A percentile compares a stretch with the other conserved stretches of the same genome.
phyloP scores from a whole-genome alignment of 768 basidiomycete genomes.

The Leccinum variicolor region DNA sequence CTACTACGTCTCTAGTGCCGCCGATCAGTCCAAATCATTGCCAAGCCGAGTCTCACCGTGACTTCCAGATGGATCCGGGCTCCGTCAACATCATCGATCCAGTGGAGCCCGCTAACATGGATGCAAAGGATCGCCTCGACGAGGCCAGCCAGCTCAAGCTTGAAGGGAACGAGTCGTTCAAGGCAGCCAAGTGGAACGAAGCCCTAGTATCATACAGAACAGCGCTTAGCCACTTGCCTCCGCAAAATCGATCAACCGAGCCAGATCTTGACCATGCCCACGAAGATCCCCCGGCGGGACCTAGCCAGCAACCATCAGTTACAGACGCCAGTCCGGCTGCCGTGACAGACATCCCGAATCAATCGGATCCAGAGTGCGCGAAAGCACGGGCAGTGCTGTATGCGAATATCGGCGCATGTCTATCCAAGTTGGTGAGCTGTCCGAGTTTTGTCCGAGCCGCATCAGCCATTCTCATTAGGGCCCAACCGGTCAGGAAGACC shows the following conservation, averaged over 20 bases:
- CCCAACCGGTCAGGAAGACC: constrained; percentile 52
- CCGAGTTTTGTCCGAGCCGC: not conserved
- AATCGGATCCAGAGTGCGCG: constrained; percentile 44
- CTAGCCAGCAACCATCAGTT: constrained; percentile 11
- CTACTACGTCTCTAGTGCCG: not conserved
- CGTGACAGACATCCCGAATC: constrained; percentile 21
- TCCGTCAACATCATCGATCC: not conserved
- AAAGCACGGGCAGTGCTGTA: constrained; percentile 70
- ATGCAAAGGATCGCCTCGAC: constrained; percentile 40
- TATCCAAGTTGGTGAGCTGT: constrained; percentile 66
- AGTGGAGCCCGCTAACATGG: constrained; percentile 1
- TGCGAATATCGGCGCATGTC: constrained; percentile 88
- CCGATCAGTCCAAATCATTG: not conserved
- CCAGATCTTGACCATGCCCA: constrained; percentile 16
- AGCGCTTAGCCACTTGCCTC: constrained; percentile 67
- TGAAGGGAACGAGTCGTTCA: constrained; percentile 76
- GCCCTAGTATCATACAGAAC: constrained; percentile 69
- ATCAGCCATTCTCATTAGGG: not conserved
- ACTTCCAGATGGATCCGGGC: not conserved
- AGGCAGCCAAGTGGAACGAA: constrained; percentile 58
- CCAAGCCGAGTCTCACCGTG: not conserved
- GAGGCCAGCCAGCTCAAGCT: constrained; percentile 63
- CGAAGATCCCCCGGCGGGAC: constrained; percentile 20
- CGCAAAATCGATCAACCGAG: constrained; percentile 28
- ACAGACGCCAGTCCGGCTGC: not conserved